Percentiles rank a stretch among this genome's conserved stretches.
Evolutionary conservation across 768 basidiomycete species (phyloP).

Genomic region (Termitomyces sp.): DNA sequence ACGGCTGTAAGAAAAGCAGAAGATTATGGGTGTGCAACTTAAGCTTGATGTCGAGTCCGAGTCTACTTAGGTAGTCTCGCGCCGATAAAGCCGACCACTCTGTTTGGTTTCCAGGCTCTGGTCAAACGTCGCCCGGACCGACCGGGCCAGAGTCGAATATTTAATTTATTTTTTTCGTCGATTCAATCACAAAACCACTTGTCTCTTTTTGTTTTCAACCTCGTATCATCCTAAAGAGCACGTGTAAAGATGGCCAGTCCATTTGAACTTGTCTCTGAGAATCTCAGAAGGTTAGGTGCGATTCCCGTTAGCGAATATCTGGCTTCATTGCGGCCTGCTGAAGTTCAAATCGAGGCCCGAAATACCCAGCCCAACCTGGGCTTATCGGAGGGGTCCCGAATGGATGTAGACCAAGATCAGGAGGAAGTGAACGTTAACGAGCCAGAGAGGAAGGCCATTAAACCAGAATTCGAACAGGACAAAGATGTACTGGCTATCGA

Average conservation of each 20-base stretch:
- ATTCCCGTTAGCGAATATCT: slow-evolving; percentile 2
- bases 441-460: background rate
- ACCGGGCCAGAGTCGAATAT: too few relatives aligned
- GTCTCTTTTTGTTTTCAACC: background rate
- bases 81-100: too few relatives aligned
- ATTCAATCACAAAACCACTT: background rate
- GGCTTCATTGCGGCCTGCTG: background rate
- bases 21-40: too few relatives aligned
- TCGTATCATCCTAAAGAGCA: background rate
- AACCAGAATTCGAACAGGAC: background rate
- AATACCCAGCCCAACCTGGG: background rate
- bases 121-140: too few relatives aligned
- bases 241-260: background rate
- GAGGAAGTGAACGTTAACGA: background rate
- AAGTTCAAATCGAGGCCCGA: background rate
- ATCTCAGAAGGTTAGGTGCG: background rate
- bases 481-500: background rate
- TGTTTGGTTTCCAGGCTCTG: too few relatives aligned
- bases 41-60: too few relatives aligned
- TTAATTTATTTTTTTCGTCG: too few relatives aligned
- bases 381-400: background rate
- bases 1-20: too few relatives aligned
- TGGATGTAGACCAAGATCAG: background rate
- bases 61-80: too few relatives aligned
- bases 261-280: slow-evolving; percentile 2